Evolutionary conservation across 352 stramenopile genomes (phyloP).

Genomic region (Peronosclerospora sorghi): DNA sequence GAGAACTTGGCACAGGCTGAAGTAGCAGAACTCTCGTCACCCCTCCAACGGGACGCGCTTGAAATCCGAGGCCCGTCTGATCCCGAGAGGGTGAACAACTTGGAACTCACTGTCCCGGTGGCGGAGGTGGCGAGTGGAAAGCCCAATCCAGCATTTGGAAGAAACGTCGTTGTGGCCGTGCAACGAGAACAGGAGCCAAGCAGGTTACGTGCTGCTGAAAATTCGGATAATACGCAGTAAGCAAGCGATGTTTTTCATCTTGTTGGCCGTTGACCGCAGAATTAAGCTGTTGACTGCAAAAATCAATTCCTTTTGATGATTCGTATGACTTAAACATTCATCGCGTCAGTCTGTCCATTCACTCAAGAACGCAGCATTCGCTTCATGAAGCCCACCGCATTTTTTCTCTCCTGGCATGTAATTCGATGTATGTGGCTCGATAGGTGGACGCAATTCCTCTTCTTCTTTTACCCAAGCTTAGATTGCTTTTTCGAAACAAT

Average conservation of each 20-base stretch:
- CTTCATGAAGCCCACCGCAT: constrained; percentile 6
- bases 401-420: not conserved
- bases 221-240: no score
- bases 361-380: constrained; percentile 15
- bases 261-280: constrained; percentile 3
- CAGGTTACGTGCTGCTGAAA: no score
- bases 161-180: no score
- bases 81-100: no score
- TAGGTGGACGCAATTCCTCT: constrained; percentile 23
- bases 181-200: no score
- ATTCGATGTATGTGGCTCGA: constrained; percentile 5
- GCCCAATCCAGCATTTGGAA: no score
- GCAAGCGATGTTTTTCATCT: constrained; percentile 3
- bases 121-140: no score
- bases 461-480: constrained; percentile 24
- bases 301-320: constrained; percentile 16
- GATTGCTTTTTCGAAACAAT: constrained; percentile 43
- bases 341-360: constrained; percentile 30
- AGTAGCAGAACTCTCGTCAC: no score
- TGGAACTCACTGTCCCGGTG: no score
- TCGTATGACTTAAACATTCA: constrained; percentile 31
- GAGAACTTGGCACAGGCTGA: no score
- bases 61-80: no score
- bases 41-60: no score
- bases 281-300: constrained; percentile 2